Base-by-base conservation (phyloP, 768 basidiomycete species). In the Gymnopilus dilepis region DNA sequence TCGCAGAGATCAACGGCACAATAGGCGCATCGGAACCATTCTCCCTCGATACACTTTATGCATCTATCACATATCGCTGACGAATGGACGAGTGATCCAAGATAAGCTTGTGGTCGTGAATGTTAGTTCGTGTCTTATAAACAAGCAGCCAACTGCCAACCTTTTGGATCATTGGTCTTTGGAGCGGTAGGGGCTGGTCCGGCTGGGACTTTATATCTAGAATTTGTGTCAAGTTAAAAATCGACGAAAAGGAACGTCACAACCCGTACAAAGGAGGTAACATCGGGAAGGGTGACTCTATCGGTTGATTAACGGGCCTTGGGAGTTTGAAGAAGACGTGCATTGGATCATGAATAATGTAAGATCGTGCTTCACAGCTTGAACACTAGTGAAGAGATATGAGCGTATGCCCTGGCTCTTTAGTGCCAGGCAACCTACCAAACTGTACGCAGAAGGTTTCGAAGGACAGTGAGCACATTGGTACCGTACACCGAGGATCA, bases 401-500 rank as follows among this genome's bases (percentile, higher is more conserved):
- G 43, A 38, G 42, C 48, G 56, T 58, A 64, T 24, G 40, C 41
- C 9, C 57, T 50, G n/a, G n/a, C n/a, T n/a, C n/a, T n/a, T n/a
- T n/a, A n/a, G n/a, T n/a, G n/a, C n/a, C n/a, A n/a, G n/a, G n/a
- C n/a, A n/a, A 73, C 85, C 59, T 70, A 97, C 95, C 69, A 97
- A 75, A 71, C 84, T 96, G 73, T 85, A 95, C 9, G 85, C 73
- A 19, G 76, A 77, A 0, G 93, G 88, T 38, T 78, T 79, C 4
- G 95, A 95, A 0, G 93, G 86, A 68, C 96, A 98, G 62, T 89
- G 90, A 13, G 90, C 93, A 70, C 96, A 98, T 70, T 97, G 95
- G 72, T 90, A 98, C 42, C 95, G 82, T 47, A 84, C 77, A 5
- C 96, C 95, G 54, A 86, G 73, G 58, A 97, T 95, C 26, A 80